Base-by-base conservation (phyloP, 192 early-diverging fungal species). In the Piromyces sp. region DNA sequence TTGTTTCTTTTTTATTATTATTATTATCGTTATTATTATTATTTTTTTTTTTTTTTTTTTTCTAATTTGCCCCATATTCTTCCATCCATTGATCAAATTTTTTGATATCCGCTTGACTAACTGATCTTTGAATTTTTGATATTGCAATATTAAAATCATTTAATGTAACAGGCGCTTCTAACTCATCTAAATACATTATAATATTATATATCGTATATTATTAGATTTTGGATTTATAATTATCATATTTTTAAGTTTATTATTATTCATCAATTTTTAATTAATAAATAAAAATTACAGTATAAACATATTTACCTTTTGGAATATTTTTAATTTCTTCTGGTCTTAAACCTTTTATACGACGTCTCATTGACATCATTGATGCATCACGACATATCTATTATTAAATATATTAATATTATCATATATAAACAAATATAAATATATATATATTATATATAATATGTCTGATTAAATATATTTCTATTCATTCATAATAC, bases 41-140 rank as follows among this genome's bases (percentile, higher is more conserved):
- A 13, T 51, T 68, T 9, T 11, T n/a, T 68, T 68, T n/a, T n/a
- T 68, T 68, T n/a, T n/a, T 68, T 68, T 68, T n/a, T 26, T 68
- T 68, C 11, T 68, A 68, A 68, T 68, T 68, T 22, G 51, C 30
- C 86, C 91, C 91, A 84, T 86, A 92, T 81, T 92, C 91, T 79
- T 85, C 86, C 91, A 91, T 90, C 91, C 91, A 92, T 16, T 92
- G 87, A 82, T 90, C 79, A 80, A 91, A 92, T 38, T 85, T 81
- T 82, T 91, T 88, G 29, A 92, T 80, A 86, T 92, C 91, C 1
- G 85, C 89, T 78, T 88, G 86, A 26, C 82, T 82, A 78, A 92
- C 89, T 7, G 87, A 88, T 51, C 87, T 88, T 81, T 92, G 90
- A 38, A 91, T 91, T 81, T 91, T 91, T 26, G 33, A 79, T 31